phyloP scores from a whole-genome alignment of 768 basidiomycete genomes.

The Lentinula guzmanii region DNA sequence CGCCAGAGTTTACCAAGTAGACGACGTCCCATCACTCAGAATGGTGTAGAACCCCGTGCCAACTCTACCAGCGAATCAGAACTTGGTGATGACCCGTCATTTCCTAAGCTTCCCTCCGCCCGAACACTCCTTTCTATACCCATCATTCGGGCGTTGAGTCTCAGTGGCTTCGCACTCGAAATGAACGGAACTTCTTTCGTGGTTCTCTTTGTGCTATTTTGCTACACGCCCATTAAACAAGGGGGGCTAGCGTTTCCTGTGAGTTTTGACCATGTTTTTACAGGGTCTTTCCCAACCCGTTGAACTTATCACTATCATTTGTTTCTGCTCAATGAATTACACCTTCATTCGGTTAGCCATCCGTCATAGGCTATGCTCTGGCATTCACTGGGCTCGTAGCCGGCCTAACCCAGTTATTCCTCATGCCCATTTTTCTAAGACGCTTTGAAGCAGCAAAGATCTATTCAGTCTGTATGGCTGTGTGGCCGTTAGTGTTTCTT shows the following conservation, averaged over 20 bases:
- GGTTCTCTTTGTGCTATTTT: slow-evolving; percentile 63
- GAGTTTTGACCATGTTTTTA: background rate
- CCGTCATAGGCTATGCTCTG: slow-evolving; percentile 58
- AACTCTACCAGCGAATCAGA: background rate
- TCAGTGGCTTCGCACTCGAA: slow-evolving; percentile 46
- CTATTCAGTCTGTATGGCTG: slow-evolving; percentile 47
- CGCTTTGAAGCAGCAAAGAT: slow-evolving; percentile 42
- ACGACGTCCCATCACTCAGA: slow-evolving; percentile 23
- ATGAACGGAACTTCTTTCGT: slow-evolving; percentile 58
- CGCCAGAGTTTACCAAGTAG: slow-evolving; percentile 37
- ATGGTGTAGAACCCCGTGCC: background rate
- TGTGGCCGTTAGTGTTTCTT: slow-evolving; percentile 52
- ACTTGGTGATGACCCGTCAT: background rate
- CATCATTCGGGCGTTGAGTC: slow-evolving; percentile 43
- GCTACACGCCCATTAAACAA: slow-evolving; percentile 47
- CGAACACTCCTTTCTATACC: slow-evolving; percentile 39
- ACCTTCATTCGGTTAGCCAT: slow-evolving; percentile 27
- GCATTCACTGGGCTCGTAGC: slow-evolving; percentile 47
- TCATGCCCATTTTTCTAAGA: slow-evolving; percentile 50
- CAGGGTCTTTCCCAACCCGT: background rate
- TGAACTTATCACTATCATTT: background rate
- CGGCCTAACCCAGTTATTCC: slow-evolving; percentile 42
- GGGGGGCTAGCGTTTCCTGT: slow-evolving; percentile 2
- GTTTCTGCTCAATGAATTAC: slow-evolving; percentile 1
- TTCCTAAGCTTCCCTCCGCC: background rate